These are phyloP conservation scores for Pleurotus citrinopileatus DNA, from an alignment of 768 basidiomycete species.

Conservation along the genomic window DNA sequence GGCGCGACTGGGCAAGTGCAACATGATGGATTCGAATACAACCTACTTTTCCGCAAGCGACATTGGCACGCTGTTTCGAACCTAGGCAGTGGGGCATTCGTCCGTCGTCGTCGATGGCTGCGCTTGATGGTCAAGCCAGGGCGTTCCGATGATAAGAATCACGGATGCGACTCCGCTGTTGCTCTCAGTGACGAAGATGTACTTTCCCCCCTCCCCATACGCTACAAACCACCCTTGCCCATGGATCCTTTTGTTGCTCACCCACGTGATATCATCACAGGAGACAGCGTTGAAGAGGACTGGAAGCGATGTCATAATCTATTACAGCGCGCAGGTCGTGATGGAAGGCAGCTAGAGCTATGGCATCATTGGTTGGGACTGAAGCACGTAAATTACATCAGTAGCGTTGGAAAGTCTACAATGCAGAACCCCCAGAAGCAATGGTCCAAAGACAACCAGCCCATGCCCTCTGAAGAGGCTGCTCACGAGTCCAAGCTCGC, in stretches of 20 bases:
- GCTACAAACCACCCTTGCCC: not conserved
- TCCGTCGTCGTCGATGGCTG: slow-evolving; percentile 79
- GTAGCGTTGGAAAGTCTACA: slow-evolving; percentile 25
- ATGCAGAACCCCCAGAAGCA: slow-evolving; percentile 33
- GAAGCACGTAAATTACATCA: slow-evolving; percentile 22
- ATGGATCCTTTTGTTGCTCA: slow-evolving; percentile 21
- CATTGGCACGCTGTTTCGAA: slow-evolving; percentile 69
- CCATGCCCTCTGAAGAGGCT: slow-evolving; percentile 25
- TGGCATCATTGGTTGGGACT: slow-evolving; percentile 71
- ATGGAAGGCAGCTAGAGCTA: slow-evolving; percentile 73
- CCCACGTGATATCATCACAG: slow-evolving; percentile 51
- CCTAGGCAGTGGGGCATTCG: slow-evolving; percentile 67
- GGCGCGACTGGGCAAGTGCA: slow-evolving; percentile 71
- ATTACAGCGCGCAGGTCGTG: slow-evolving; percentile 53
- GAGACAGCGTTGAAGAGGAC: slow-evolving; percentile 45
- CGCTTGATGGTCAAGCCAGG: slow-evolving; percentile 79
- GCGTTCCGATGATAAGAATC: slow-evolving; percentile 20
- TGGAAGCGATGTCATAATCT: slow-evolving; percentile 57
- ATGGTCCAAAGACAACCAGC: slow-evolving; percentile 43
- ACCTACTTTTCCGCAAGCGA: slow-evolving; percentile 67
- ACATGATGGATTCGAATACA: slow-evolving; percentile 85
- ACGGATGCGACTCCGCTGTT: slow-evolving; percentile 1
- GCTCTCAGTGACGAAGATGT: not conserved
- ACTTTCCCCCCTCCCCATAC: not conserved
- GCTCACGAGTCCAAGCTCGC: slow-evolving; percentile 19